These are phyloP conservation scores for Kregervanrija fluxuum DNA, from an alignment of 805 yeast genomes.

Conservation along the genomic window DNA sequence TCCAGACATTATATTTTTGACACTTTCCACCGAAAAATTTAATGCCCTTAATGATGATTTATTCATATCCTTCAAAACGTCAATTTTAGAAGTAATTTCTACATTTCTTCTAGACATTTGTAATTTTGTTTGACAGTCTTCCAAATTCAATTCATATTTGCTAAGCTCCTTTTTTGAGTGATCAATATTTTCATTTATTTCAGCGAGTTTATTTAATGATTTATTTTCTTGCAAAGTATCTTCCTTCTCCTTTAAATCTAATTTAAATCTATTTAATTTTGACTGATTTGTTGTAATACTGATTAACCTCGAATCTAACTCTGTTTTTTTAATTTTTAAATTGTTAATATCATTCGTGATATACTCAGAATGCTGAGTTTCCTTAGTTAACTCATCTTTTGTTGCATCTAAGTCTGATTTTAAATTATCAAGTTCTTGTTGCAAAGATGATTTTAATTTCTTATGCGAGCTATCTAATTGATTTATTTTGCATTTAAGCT, in stretches of 20 bases:
- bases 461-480: conserved; percentile 4
- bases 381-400: conserved; percentile 32
- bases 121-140: conserved; percentile 44
- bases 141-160: conserved; percentile 38
- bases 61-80: conserved; percentile 18
- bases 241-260: conserved; percentile 33
- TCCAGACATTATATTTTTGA: conserved; percentile 3
- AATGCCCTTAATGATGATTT: conserved; percentile 13
- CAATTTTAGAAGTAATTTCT: conserved; percentile 49
- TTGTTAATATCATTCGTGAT: conserved; percentile 33
- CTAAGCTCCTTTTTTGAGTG: conserved; percentile 31
- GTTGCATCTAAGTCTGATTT: conserved; percentile 12
- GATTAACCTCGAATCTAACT: conserved; percentile 32
- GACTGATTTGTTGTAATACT: conserved; percentile 36
- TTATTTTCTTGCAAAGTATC: conserved; percentile 27
- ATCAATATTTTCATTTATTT: conserved; percentile 30
- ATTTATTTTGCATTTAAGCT: conserved; percentile 9
- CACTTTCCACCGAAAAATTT: conserved; percentile 5
- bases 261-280: conserved; percentile 38
- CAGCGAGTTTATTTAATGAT: conserved; percentile 20
- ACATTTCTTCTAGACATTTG: conserved; percentile 48
- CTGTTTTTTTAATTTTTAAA: conserved; percentile 28
- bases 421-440: conserved; percentile 9
- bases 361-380: conserved; percentile 37
- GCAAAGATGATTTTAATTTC: conserved; percentile 1